Evolutionary conservation across 371 early-diverging fungal species (phyloP), one percentile per base, ranked within the genome.

Genomic region (Mucor racemosus): DNA sequence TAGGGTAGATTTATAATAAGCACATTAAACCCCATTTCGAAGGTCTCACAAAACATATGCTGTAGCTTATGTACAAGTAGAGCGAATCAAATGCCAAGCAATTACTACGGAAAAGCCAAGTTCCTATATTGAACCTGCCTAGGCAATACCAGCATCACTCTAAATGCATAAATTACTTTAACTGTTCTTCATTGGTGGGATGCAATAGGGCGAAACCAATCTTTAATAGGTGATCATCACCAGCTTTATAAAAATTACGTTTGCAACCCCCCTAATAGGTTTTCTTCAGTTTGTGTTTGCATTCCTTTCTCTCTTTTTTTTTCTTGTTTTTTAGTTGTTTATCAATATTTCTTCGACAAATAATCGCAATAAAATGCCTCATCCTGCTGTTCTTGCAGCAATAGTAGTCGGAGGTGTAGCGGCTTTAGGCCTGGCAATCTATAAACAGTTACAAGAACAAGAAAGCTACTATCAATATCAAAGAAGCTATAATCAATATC

Each of bases 341-440:
- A 50, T 50, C 19, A 41, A 33, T 57, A 7, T 46, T 58, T 21
- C 58, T 35, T 55, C 35, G 7, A 44, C 17, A 9, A 48, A 26
- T 2, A 55, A 55, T 19, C n/a, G 9, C 5, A 26, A 2, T 26
- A 54, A 54, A 10, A 58, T 61, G 57, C 21, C 15, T 26, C 68
- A 68, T 40, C 68, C 68, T 62, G 48, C 41, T 39, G 46, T 63
- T n/a, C 1, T 62, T 40, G 56, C 36, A 41, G 50, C 48, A 19
- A 19, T 62, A 13, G 40, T 56, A 14, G 15, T 53, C 13, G 58
- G 26, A 36, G 48, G 58, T 5, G 54, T 48, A 7, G 50, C 33
- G 21, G 31, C 50, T 21, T 14, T 68, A 13, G 31, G 56, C 5
- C 50, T 33, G 38, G 58, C 38, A 7, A 38, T 68, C 13, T 68